Conservation (phyloP, 2,329 filamentous ascomycete genomes). For the Onygenales sp. region DNA sequence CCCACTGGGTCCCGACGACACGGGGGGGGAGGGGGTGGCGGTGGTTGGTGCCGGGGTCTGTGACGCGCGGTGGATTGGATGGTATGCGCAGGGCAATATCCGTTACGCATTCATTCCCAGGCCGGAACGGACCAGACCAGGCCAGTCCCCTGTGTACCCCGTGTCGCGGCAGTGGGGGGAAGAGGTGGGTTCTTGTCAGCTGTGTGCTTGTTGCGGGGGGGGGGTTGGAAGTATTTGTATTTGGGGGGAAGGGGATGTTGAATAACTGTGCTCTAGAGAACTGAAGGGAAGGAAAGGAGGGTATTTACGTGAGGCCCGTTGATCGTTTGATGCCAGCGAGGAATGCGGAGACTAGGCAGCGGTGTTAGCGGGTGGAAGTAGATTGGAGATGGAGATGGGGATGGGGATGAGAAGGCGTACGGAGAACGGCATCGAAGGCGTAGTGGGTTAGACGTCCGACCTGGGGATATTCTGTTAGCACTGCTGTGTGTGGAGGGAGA, state of each 20-base stretch:
- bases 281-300: slow-evolving; percentile 9
- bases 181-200: neutral
- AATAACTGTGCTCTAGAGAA: neutral
- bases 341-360: slow-evolving; percentile 71
- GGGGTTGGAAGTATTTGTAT: neutral
- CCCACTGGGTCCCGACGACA: slow-evolving; percentile 4
- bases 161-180: slow-evolving; percentile 1
- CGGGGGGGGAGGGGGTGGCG: neutral
- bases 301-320: slow-evolving; percentile 89
- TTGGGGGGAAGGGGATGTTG: neutral
- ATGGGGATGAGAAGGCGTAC: slow-evolving; percentile 43
- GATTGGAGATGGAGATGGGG: slow-evolving; percentile 2
- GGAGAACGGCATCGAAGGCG: slow-evolving; percentile 87
- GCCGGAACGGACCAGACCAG: too few relatives aligned
- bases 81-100: too few relatives aligned
- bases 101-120: too few relatives aligned
- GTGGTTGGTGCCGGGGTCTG: neutral
- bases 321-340: slow-evolving; percentile 95
- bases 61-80: neutral
- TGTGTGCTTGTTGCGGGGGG: neutral
- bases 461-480: slow-evolving; percentile 62
- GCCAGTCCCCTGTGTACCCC: neutral
- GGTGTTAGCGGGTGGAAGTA: neutral
- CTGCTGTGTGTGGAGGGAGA: slow-evolving; percentile 22
- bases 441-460: slow-evolving; percentile 89